Evolutionary conservation across 2,329 filamentous ascomycete genomes (phyloP).

Genomic region (Talaromyces sp.): DNA sequence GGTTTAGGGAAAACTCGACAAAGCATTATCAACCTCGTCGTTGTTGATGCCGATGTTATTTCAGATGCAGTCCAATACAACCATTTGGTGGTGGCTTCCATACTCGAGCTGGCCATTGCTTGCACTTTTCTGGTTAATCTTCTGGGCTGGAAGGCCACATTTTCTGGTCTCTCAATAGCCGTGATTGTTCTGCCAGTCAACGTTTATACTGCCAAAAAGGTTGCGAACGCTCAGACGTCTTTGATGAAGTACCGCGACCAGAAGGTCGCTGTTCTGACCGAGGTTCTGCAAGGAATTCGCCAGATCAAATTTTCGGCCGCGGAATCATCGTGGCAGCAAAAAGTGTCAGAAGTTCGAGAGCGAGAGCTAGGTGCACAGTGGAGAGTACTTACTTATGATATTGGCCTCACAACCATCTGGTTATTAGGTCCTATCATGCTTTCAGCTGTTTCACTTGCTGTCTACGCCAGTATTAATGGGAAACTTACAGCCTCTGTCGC

Average conservation of each 20-base stretch:
- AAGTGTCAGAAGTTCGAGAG: constrained; percentile 61
- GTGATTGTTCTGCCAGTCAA: constrained; percentile 64
- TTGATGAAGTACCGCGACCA: constrained; percentile 73
- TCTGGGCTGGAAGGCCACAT: constrained; percentile 67
- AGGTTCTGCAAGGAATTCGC: constrained; percentile 71
- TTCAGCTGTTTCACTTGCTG: constrained; percentile 64
- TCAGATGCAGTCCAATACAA: constrained; percentile 65
- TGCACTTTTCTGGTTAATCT: constrained; percentile 66
- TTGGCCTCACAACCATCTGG: constrained; percentile 63
- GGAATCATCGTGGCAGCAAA: constrained; percentile 71
- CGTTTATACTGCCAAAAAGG: constrained; percentile 60
- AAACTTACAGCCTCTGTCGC: constrained; percentile 66
- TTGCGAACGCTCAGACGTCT: constrained; percentile 60
- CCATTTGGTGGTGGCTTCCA: constrained; percentile 58
- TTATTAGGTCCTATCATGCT: constrained; percentile 70
- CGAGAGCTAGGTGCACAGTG: constrained; percentile 64
- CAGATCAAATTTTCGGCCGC: constrained; percentile 81
- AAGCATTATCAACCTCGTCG: constrained; percentile 70
- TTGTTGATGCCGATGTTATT: constrained; percentile 68
- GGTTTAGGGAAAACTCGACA: constrained; percentile 56
- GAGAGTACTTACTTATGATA: constrained; percentile 61
- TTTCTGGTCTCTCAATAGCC: constrained; percentile 63
- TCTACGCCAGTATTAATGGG: constrained; percentile 62
- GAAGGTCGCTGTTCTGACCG: constrained; percentile 72
- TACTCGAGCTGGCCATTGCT: constrained; percentile 62